Evolutionary conservation across 768 basidiomycete species (phyloP).

Genomic region (Cubamyces sp.): DNA sequence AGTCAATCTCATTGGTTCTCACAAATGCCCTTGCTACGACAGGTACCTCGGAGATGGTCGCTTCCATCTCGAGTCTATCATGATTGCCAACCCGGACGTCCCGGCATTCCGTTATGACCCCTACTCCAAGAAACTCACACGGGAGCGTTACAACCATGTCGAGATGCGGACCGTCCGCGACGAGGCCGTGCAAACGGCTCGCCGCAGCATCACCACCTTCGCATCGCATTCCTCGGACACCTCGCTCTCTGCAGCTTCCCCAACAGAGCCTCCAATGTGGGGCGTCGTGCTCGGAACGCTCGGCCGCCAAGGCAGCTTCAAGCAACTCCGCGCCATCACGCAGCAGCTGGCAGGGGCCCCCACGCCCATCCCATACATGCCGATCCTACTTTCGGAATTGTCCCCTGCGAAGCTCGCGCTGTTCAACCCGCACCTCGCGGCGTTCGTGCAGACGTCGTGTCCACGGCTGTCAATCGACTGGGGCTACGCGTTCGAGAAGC

Average conservation of each 20-base stretch:
- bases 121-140: conserved; percentile 95
- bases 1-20: neutral
- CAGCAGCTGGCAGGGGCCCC: conserved; percentile 62
- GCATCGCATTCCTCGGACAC: conserved; percentile 6
- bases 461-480: conserved; percentile 97
- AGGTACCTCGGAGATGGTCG: conserved; percentile 98
- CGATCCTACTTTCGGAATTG: conserved; percentile 94
- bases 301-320: conserved; percentile 91
- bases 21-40: conserved; percentile 13
- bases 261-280: conserved; percentile 55
- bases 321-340: conserved; percentile 83
- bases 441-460: conserved; percentile 96
- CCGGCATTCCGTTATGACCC: conserved; percentile 99
- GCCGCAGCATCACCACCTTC: conserved; percentile 54
- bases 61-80: conserved; percentile 97
- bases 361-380: conserved; percentile 73
- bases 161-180: conserved; percentile 83
- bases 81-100: conserved; percentile 97
- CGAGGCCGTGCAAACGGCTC: conserved; percentile 76
- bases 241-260: conserved; percentile 12
- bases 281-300: conserved; percentile 93
- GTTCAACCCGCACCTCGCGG: conserved; percentile 78
- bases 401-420: conserved; percentile 92
- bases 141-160: conserved; percentile 86
- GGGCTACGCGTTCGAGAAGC: conserved; percentile 94